These are phyloP conservation scores for Tilletia indica DNA, from an alignment of 1,284 basidiomycete species.

Conservation along the genomic window DNA sequence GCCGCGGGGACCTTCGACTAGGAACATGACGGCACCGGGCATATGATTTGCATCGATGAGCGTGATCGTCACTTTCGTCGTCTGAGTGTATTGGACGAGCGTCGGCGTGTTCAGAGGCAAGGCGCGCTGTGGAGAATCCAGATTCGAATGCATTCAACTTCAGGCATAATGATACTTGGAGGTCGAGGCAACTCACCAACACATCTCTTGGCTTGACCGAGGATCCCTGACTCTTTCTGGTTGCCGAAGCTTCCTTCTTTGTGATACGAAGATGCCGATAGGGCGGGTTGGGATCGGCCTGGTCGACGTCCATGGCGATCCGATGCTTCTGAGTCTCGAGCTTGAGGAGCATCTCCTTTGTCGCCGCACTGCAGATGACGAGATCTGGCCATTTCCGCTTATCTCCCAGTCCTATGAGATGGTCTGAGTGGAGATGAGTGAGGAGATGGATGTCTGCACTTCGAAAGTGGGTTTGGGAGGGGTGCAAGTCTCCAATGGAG, in stretches of 20 bases:
- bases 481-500: slow-evolving; percentile 18
- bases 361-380: slow-evolving; percentile 43
- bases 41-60: slow-evolving; percentile 90
- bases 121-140: slow-evolving; percentile 23
- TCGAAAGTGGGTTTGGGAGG: slow-evolving; percentile 33
- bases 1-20: slow-evolving; percentile 72
- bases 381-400: slow-evolving; percentile 30
- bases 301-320: slow-evolving; percentile 28
- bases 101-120: slow-evolving; percentile 64
- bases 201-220: slow-evolving; percentile 27
- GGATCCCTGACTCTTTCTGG: slow-evolving; percentile 26
- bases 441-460: slow-evolving; percentile 42
- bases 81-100: slow-evolving; percentile 64
- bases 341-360: slow-evolving; percentile 41
- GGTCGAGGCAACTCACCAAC: slow-evolving; percentile 6
- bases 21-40: slow-evolving; percentile 87
- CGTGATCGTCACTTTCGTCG: slow-evolving; percentile 68
- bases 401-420: slow-evolving; percentile 43
- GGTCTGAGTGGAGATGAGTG: slow-evolving; percentile 52
- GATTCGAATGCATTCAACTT: neutral
- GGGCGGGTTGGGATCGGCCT: slow-evolving; percentile 30
- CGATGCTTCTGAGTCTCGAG: slow-evolving; percentile 38
- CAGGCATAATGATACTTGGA: neutral
- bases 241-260: slow-evolving; percentile 28
- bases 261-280: slow-evolving; percentile 35